Evolutionary conservation across 371 early-diverging fungal species (phyloP), one percentile per base, ranked within the genome.

Genomic region (Polyrhizophydium stewartii): DNA sequence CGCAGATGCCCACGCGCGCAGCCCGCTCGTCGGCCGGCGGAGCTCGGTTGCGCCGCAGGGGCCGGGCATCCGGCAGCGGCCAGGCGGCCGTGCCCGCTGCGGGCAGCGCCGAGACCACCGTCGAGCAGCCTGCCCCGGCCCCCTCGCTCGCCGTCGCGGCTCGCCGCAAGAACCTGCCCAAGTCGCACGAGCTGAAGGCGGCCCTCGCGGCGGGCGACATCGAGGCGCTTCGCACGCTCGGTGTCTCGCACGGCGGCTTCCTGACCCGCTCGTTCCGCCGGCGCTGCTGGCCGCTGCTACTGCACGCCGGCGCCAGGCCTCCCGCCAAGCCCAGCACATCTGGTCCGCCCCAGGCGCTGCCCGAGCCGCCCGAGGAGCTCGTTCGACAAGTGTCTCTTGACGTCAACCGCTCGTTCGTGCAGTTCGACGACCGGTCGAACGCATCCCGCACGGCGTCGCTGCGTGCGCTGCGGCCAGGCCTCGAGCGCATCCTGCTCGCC

Each of bases 161-260:
- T 21, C 16, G 12, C 41, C 12, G 21, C 21, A 21, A 16, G 41
- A 41, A 41, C 1, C 0, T 32, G 37, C 38, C 57, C 28, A 64
- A 65, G 46, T 3, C 56, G 19, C 32, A 61, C 35, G 37, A 40
- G 49, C 81, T 85, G 13, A 74, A 82, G 50, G 80, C 82, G 58
- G 87, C 86, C 3, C 66, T 87, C 43, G 72, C 70, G 22, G 66
- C 62, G 24, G 66, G 71, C 16, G 69, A 88, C 64, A 57, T 82
- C 27, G 64, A 49, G 17, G 43, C 67, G 22, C 68, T 88, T 9
- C 64, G 84, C 43, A 62, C 67, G 35, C 76, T 86, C 24, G 81
- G 83, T 16, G 66, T 71, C 37, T 68, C 75, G 25, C 66, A 69
- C 0, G 74, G 76, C 17, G 86, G 86, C 33, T 83, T 83, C 51